Percentiles rank a stretch among this genome's conserved stretches.
These are phyloP conservation scores for Dictyophora rubrovolvata DNA, from an alignment of 768 basidiomycete species.

Conservation along the genomic window DNA sequence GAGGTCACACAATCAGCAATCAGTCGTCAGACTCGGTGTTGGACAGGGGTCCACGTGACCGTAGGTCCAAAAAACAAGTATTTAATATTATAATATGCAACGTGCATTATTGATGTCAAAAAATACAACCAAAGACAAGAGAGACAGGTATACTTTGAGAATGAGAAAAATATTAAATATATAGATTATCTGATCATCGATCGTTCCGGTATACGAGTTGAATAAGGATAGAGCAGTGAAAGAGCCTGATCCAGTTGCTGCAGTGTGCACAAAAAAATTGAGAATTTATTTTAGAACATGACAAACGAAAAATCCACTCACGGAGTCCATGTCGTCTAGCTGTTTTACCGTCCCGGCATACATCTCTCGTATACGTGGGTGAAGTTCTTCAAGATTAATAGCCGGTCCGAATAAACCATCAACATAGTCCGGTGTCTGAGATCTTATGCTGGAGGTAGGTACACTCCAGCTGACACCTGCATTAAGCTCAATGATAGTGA, in stretches of 20 bases:
- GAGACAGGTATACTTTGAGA: not conserved
- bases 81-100: not conserved
- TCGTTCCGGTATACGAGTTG: not conserved
- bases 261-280: not conserved
- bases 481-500: conserved; percentile 73
- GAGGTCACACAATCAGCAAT: too few relatives aligned
- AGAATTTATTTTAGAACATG: not conserved
- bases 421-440: conserved; percentile 38
- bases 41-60: too few relatives aligned
- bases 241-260: not conserved
- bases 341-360: conserved; percentile 62
- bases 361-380: conserved; percentile 62
- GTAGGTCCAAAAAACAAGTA: not conserved
- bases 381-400: conserved; percentile 50
- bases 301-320: conserved; percentile 18
- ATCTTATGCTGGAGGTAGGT: conserved; percentile 20
- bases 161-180: not conserved
- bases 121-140: not conserved
- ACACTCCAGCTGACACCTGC: conserved; percentile 20
- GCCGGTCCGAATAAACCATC: conserved; percentile 66
- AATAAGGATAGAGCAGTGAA: not conserved
- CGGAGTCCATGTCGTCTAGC: conserved; percentile 75
- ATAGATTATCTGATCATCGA: not conserved
- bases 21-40: too few relatives aligned
- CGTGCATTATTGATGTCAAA: not conserved